Percentiles rank a stretch among this genome's conserved stretches.
These are phyloP conservation scores for Botrytis paeoniae DNA, from an alignment of 2,329 filamentous ascomycete species.

Conservation along the genomic window DNA sequence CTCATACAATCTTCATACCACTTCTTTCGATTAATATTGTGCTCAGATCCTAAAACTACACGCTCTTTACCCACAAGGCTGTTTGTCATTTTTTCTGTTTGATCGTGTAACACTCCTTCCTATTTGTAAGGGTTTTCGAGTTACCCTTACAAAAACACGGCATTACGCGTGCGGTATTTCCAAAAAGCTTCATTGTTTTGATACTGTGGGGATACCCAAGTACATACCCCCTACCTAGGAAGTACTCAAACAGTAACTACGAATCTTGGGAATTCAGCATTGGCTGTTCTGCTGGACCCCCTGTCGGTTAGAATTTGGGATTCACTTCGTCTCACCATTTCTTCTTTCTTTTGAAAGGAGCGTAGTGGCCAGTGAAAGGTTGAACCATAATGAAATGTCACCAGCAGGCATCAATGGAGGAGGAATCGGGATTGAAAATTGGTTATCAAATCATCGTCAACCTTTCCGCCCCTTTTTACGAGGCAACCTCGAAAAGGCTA, in stretches of 20 bases:
- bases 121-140: too few relatives aligned
- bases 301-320: not conserved
- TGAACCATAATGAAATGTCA: constrained; percentile 25
- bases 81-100: not conserved
- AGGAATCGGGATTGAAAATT: constrained; percentile 21
- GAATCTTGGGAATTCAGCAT: not conserved
- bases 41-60: not conserved
- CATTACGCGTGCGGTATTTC: not conserved
- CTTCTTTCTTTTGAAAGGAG: not conserved
- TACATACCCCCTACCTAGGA: too few relatives aligned
- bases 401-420: constrained; percentile 24
- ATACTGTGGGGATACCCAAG: not conserved
- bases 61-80: not conserved
- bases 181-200: not conserved
- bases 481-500: constrained; percentile 29
- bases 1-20: not conserved
- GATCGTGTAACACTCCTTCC: not conserved
- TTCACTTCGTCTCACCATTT: not conserved
- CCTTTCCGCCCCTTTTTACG: constrained; percentile 24
- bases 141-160: not conserved
- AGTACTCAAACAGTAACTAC: not conserved
- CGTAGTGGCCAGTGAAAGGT: not conserved
- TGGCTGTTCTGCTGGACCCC: not conserved
- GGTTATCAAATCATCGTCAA: constrained; percentile 16
- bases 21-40: not conserved